Conservation (phyloP, 495 filamentous ascomycete genomes). For the Viridothelium virens region DNA sequence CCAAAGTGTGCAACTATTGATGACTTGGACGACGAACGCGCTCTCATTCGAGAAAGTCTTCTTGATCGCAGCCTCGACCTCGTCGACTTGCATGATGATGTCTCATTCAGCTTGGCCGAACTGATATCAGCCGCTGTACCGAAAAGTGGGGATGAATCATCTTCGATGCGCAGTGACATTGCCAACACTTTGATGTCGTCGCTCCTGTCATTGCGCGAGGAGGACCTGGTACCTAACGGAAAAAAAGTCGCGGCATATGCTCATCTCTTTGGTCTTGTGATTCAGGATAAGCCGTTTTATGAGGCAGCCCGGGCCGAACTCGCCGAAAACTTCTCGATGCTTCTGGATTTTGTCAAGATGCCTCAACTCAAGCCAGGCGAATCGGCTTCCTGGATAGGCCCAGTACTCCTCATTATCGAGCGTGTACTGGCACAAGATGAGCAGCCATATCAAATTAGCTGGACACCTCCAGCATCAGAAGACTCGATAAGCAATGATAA, state of each 20-base stretch:
- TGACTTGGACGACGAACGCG: slow-evolving; percentile 72
- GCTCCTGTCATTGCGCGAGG: slow-evolving; percentile 70
- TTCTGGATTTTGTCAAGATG: slow-evolving; percentile 74
- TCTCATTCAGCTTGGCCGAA: slow-evolving; percentile 86
- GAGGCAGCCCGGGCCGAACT: slow-evolving; percentile 64
- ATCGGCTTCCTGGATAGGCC: slow-evolving; percentile 85
- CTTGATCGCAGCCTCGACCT: slow-evolving; percentile 88
- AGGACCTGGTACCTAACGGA: slow-evolving; percentile 58
- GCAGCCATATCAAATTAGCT: slow-evolving; percentile 64
- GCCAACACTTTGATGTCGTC: slow-evolving; percentile 78
- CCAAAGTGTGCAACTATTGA: slow-evolving; percentile 57
- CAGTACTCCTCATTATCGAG: slow-evolving; percentile 83
- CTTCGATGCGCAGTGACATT: slow-evolving; percentile 61
- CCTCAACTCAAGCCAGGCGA: slow-evolving; percentile 57
- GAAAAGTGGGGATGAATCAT: slow-evolving; percentile 53
- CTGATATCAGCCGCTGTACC: slow-evolving; percentile 70
- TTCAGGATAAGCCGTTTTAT: slow-evolving; percentile 78
- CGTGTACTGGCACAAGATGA: slow-evolving; percentile 80
- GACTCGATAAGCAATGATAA: slow-evolving; percentile 41
- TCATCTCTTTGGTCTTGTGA: slow-evolving; percentile 80
- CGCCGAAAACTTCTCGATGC: slow-evolving; percentile 64
- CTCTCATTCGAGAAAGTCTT: slow-evolving; percentile 61
- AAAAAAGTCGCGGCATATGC: slow-evolving; percentile 90
- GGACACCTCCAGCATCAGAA: slow-evolving; percentile 48
- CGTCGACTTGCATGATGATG: slow-evolving; percentile 74